Evolutionary conservation across 768 basidiomycete species (phyloP).

Genomic region (Fomitopsis serialis): DNA sequence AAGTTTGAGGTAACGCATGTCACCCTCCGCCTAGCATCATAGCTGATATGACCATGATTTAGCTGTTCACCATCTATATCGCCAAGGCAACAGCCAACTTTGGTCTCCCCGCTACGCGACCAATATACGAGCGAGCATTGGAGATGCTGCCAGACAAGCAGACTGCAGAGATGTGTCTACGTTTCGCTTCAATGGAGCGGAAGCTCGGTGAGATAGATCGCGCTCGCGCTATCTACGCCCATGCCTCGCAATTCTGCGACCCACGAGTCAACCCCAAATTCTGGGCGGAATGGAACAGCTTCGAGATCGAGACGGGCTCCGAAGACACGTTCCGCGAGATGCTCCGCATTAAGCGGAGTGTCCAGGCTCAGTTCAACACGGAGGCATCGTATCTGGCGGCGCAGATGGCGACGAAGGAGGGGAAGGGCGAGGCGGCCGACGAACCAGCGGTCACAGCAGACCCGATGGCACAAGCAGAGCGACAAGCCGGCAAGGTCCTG

Average conservation of each 20-base stretch:
- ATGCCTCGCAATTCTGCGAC: constrained; percentile 98
- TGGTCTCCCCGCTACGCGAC: constrained; percentile 91
- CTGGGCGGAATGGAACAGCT: constrained; percentile 96
- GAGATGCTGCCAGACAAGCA: constrained; percentile 90
- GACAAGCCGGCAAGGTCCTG: constrained; percentile 54
- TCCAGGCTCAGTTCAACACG: constrained; percentile 98
- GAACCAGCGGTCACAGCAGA: constrained; percentile 42
- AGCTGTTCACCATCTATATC: constrained; percentile 98
- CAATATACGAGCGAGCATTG: constrained; percentile 93
- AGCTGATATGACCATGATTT: constrained; percentile 4
- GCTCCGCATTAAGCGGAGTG: constrained; percentile 94
- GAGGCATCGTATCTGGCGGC: constrained; percentile 92
- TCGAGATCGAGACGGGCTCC: constrained; percentile 97
- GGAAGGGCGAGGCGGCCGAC: constrained; percentile 31
- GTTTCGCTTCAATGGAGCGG: constrained; percentile 92
- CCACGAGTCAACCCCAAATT: constrained; percentile 87
- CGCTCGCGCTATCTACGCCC: constrained; percentile 93
- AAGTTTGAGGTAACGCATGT: constrained; percentile 97
- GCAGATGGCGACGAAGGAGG: constrained; percentile 57
- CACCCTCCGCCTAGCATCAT: no score
- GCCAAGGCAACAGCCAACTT: constrained; percentile 96
- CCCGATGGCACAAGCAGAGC: constrained; percentile 85
- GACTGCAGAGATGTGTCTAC: constrained; percentile 96
- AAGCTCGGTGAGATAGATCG: constrained; percentile 99
- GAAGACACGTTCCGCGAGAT: constrained; percentile 98